Evolutionary conservation across 352 stramenopile species (phyloP).

Genomic region (Globisporangium emineosum): DNA sequence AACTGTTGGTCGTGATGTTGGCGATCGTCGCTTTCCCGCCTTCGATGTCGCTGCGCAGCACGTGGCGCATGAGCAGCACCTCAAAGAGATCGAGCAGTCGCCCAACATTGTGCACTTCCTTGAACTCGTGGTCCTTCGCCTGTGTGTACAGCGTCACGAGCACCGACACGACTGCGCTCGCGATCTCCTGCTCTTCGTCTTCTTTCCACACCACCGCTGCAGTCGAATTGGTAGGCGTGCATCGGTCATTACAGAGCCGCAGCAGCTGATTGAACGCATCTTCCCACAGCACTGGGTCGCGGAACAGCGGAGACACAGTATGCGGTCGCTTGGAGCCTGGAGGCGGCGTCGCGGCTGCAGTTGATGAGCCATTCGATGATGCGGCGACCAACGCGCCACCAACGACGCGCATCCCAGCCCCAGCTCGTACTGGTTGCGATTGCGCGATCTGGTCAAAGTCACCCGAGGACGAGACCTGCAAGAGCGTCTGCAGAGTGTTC

Average conservation of each 20-base stretch:
- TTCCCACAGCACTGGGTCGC: slow-evolving; percentile 65
- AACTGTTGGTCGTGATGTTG: slow-evolving; percentile 77
- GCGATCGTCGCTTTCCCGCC: slow-evolving; percentile 29
- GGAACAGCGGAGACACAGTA: slow-evolving; percentile 19
- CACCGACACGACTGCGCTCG: slow-evolving; percentile 67
- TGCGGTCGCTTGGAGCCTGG: slow-evolving; percentile 18
- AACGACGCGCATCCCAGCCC: slow-evolving; percentile 89
- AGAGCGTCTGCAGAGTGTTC: slow-evolving; percentile 76
- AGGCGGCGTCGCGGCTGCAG: not conserved
- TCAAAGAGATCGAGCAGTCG: slow-evolving; percentile 66
- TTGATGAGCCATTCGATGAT: not conserved
- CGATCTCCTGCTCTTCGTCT: slow-evolving; percentile 81
- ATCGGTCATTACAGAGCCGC: slow-evolving; percentile 47
- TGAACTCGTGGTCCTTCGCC: slow-evolving; percentile 73
- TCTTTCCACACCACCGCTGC: slow-evolving; percentile 38
- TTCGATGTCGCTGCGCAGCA: slow-evolving; percentile 33
- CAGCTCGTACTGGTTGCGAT: slow-evolving; percentile 73
- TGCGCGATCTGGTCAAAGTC: slow-evolving; percentile 74
- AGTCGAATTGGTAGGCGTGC: slow-evolving; percentile 19
- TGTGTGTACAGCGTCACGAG: slow-evolving; percentile 77
- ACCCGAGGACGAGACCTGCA: slow-evolving; percentile 69
- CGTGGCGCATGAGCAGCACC: slow-evolving; percentile 58
- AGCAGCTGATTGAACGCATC: slow-evolving; percentile 64
- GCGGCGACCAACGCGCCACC: slow-evolving; percentile 70
- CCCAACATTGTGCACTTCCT: slow-evolving; percentile 54